These are phyloP conservation scores for Calonectria pauciramosa DNA, from an alignment of 2,329 filamentous ascomycete genomes.

Conservation along the genomic window DNA sequence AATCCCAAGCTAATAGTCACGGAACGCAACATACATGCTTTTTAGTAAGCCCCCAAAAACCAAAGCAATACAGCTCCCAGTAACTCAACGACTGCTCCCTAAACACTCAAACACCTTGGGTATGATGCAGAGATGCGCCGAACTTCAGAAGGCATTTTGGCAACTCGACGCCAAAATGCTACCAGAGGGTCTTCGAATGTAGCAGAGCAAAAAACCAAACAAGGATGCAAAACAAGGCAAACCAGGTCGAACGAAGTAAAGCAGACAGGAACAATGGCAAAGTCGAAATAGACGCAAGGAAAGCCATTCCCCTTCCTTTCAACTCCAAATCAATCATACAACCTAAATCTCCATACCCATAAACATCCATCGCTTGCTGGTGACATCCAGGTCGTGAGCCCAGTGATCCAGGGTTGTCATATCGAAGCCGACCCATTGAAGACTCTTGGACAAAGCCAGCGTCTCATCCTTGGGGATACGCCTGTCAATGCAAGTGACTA, in stretches of 20 bases:
- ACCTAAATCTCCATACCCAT: constrained; percentile 89
- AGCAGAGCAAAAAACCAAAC: constrained; percentile 34
- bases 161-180: constrained; percentile 38
- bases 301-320: constrained; percentile 23
- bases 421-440: constrained; percentile 95
- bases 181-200: constrained; percentile 28
- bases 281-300: constrained; percentile 1
- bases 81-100: constrained; percentile 23
- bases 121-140: constrained; percentile 32
- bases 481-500: constrained; percentile 87
- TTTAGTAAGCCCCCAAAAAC: constrained; percentile 5
- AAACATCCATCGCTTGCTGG: constrained; percentile 86
- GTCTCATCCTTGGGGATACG: constrained; percentile 72
- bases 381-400: constrained; percentile 73
- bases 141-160: constrained; percentile 29
- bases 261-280: constrained; percentile 37
- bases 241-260: constrained; percentile 33
- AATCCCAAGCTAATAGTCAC: constrained; percentile 28
- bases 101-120: constrained; percentile 34
- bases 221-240: constrained; percentile 36
- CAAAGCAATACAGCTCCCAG: not conserved
- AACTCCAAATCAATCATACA: constrained; percentile 54
- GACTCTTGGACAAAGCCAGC: constrained; percentile 80
- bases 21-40: constrained; percentile 11
- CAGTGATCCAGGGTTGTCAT: constrained; percentile 85